Base-by-base conservation (phyloP, 1,284 basidiomycete genomes). In the Sporisorium exsertum region DNA sequence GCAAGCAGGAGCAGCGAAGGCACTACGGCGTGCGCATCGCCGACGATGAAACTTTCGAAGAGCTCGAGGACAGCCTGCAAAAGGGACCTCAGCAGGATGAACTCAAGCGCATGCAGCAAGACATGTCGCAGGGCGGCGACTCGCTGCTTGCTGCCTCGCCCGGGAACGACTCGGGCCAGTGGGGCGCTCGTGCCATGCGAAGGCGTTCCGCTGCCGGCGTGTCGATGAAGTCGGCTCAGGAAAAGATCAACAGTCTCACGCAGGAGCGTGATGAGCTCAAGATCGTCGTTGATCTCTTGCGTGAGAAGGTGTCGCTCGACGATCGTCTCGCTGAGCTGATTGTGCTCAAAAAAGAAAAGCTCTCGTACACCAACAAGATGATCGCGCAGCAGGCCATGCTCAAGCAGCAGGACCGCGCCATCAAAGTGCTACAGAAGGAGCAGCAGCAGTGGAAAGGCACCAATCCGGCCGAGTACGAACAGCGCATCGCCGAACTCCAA, bases 181-280 rank as follows among this genome's bases (percentile, higher is more conserved):
- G 80, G 80, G 80, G 79, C 12, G 64, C 79, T 1, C 66, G 77
- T 18, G 81, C 77, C 35, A 81, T 83, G 77, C 63, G 71, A 22
- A 62, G 79, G 2, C 75, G 81, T 2, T 75, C 73, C 0, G 81
- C 79, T 9, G 81, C 79, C 0, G 81, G 81, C 24, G 76, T 83
- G 7, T 81, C 78, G 56, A 78, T 83, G 68, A 84, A 84, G 67
- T 81, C 78, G 18, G 77, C 81, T 3, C 77, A 78, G 46, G 79
- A 82, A 40, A 80, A 74, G 60, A 83, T 85, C 65, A 82, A 83
- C 65, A 74, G 67, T 46, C 76, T 85, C 22, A 80, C 78, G 0
- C 74, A 81, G 50, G 84, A 85, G 58, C 74, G 81, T 22, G 81
- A 84, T 51, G 82, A 84, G 55, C 79, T 85, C 64, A 81, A 84